phyloP scores from a whole-genome alignment of 805 yeast species.

The Zygoascus flipseniorum region DNA sequence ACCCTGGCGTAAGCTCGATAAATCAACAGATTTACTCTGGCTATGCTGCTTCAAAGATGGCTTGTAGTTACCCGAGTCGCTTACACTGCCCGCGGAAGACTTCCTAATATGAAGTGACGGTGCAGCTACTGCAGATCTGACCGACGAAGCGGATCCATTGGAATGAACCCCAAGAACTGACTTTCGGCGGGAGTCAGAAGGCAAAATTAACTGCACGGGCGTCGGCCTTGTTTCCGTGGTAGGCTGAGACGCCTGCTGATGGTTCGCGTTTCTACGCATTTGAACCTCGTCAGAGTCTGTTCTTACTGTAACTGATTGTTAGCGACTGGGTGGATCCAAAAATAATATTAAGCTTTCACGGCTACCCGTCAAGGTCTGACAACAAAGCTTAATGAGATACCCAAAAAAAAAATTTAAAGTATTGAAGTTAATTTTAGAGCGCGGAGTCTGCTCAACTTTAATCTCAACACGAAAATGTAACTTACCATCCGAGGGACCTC shows the following conservation, averaged over 20 bases:
- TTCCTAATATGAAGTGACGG: background rate
- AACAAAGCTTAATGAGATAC: background rate
- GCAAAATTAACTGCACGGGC: conserved; percentile 3
- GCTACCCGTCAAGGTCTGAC: background rate
- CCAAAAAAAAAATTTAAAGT: background rate
- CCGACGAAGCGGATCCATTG: conserved; percentile 4
- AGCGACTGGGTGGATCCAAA: background rate
- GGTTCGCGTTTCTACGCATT: no score
- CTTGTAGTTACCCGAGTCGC: background rate
- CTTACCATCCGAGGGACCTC: background rate
- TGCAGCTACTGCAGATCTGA: background rate
- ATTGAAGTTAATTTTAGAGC: background rate
- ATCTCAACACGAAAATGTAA: background rate
- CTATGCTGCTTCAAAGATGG: background rate
- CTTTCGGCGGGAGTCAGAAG: conserved; percentile 16
- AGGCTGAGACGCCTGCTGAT: no score
- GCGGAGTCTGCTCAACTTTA: background rate
- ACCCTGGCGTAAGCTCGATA: background rate
- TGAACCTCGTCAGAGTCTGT: background rate
- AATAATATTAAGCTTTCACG: background rate
- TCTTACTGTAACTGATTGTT: background rate
- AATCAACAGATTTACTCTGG: background rate
- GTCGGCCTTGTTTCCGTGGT: no score
- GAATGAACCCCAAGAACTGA: background rate
- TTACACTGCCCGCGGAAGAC: background rate